A percentile compares a stretch with the other conserved stretches of the same genome.
These are phyloP conservation scores for Calonectria pseudoturangicola DNA, from an alignment of 2,329 filamentous ascomycete genomes.

Conservation along the genomic window DNA sequence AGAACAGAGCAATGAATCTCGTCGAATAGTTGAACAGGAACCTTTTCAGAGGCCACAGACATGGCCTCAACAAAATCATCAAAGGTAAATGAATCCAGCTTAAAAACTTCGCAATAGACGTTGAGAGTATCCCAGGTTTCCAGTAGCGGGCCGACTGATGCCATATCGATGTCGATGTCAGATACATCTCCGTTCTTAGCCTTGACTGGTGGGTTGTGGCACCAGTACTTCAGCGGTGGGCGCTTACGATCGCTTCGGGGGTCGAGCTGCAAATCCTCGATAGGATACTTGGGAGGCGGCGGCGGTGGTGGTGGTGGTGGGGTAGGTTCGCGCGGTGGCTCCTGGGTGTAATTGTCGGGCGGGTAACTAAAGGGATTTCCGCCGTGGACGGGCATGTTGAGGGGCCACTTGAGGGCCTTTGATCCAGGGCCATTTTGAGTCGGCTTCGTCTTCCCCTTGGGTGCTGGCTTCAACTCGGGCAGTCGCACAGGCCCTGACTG, in stretches of 20 bases:
- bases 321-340: slow-evolving; percentile 60
- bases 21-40: slow-evolving; percentile 88
- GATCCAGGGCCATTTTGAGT: slow-evolving; percentile 56
- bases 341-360: slow-evolving; percentile 63
- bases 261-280: slow-evolving; percentile 91
- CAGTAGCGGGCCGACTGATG: slow-evolving; percentile 88
- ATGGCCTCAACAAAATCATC: slow-evolving; percentile 96
- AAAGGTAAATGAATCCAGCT: slow-evolving; percentile 97
- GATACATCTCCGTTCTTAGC: slow-evolving; percentile 60
- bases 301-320: slow-evolving; percentile 79
- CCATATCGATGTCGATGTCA: slow-evolving; percentile 80
- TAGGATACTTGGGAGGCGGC: slow-evolving; percentile 92
- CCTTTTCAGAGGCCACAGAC: slow-evolving; percentile 82
- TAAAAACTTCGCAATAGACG: slow-evolving; percentile 96
- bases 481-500: slow-evolving; percentile 73
- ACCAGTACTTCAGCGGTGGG: slow-evolving; percentile 86
- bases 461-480: slow-evolving; percentile 83
- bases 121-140: slow-evolving; percentile 98
- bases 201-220: slow-evolving; percentile 75
- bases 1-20: slow-evolving; percentile 95
- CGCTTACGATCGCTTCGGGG: slow-evolving; percentile 80
- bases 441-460: slow-evolving; percentile 80
- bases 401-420: slow-evolving; percentile 67
- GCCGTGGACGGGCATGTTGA: slow-evolving; percentile 57
- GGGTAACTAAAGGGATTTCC: slow-evolving; percentile 70